Conservation (phyloP, 441 rosid genomes). For the Isatis lusitanica region DNA sequence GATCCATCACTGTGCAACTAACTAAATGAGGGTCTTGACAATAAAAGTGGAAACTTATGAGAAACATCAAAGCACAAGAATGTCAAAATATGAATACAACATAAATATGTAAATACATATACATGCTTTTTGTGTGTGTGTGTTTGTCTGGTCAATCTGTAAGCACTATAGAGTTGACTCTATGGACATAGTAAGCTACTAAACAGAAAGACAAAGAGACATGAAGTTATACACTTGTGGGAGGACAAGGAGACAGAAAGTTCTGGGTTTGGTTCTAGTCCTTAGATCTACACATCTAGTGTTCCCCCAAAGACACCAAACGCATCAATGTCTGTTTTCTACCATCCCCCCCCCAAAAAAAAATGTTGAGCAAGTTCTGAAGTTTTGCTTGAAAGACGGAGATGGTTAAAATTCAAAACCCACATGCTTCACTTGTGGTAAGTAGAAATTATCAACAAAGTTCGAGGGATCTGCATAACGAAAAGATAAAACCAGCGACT, state of each 20-base stretch:
- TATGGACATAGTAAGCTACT: neutral
- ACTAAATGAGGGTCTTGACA: neutral
- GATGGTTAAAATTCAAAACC: neutral
- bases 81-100: neutral
- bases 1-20: constrained; percentile 4
- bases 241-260: constrained; percentile 2
- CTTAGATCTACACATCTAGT: constrained; percentile 30
- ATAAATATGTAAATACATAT: neutral
- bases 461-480: constrained; percentile 9
- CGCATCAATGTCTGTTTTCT: neutral
- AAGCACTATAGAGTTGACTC: neutral
- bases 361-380: neutral
- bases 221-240: neutral
- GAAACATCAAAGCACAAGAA: neutral
- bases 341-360: neutral
- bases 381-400: neutral
- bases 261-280: constrained; percentile 4
- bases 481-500: neutral
- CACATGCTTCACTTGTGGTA: neutral
- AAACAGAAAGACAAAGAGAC: constrained; percentile 7
- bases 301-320: constrained; percentile 16
- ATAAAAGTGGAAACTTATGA: neutral
- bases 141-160: neutral
- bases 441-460: constrained; percentile 4
- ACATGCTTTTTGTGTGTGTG: neutral